These are phyloP conservation scores for Amoeboaphelidium protococcarum DNA, from an alignment of 371 early-diverging fungal species.

Conservation along the genomic window DNA sequence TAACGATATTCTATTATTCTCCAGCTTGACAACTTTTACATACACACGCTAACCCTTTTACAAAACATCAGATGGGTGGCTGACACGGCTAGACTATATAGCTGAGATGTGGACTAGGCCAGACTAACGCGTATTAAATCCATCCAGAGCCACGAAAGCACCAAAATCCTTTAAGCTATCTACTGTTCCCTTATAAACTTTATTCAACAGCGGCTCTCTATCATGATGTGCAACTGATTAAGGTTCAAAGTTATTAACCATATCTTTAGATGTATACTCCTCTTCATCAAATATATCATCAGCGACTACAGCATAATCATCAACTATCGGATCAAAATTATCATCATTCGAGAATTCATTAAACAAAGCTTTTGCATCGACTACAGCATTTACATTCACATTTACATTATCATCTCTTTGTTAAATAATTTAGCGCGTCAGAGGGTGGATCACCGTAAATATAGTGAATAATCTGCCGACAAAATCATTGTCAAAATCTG, in stretches of 20 bases:
- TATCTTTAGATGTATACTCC: too few relatives aligned
- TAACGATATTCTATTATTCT: conserved; percentile 44
- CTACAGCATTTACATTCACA: conserved; percentile 4
- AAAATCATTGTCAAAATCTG: too few relatives aligned
- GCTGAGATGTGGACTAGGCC: conserved; percentile 63
- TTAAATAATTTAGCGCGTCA: background rate
- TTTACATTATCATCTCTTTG: conserved; percentile 6
- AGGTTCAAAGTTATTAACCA: too few relatives aligned
- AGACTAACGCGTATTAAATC: conserved; percentile 31
- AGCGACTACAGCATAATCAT: too few relatives aligned
- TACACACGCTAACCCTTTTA: conserved; percentile 43
- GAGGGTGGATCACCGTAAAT: background rate
- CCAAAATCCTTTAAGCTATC: conserved; percentile 65
- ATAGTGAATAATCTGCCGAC: too few relatives aligned
- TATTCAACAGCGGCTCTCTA: conserved; percentile 52
- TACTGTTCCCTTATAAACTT: conserved; percentile 60
- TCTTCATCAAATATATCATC: conserved; percentile 61
- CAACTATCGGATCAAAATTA: conserved; percentile 15
- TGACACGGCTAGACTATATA: conserved; percentile 33
- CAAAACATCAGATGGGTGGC: conserved; percentile 53
- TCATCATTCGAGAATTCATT: conserved; percentile 30
- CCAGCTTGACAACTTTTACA: conserved; percentile 74
- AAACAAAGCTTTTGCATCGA: conserved; percentile 3
- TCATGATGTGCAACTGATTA: conserved; percentile 14
- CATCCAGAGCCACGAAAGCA: conserved; percentile 61